Conservation (phyloP, 176 grass and related monocot species). For the Ananas comosus region DNA sequence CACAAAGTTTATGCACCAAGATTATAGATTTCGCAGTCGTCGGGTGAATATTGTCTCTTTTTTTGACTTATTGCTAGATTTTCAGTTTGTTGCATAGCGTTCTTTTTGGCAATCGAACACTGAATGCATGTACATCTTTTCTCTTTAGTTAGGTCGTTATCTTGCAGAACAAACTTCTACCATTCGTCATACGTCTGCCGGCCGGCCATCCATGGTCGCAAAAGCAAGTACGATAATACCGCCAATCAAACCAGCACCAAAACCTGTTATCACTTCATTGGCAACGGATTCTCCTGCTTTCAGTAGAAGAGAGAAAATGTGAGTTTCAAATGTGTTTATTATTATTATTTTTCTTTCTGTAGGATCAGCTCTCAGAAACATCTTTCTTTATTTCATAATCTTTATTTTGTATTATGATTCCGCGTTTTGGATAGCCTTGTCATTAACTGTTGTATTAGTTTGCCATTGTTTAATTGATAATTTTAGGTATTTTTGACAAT, state of each 20-base stretch:
- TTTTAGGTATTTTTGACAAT: no score
- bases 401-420: background rate
- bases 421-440: no score
- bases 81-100: background rate
- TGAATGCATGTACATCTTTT: constrained; percentile 9
- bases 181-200: constrained; percentile 36
- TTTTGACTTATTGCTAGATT: no score
- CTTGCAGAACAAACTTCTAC: constrained; percentile 68
- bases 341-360: background rate
- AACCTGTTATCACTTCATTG: constrained; percentile 23
- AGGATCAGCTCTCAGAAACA: background rate
- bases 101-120: background rate
- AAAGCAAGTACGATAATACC: constrained; percentile 67
- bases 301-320: constrained; percentile 66
- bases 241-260: constrained; percentile 41
- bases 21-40: no score
- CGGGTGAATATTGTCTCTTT: no score
- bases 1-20: no score
- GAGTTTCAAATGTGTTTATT: background rate
- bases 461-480: no score
- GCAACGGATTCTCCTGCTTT: constrained; percentile 29
- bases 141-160: constrained; percentile 86
- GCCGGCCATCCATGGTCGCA: constrained; percentile 25
- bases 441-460: no score
- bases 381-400: background rate